Evolutionary conservation across 495 filamentous ascomycete genomes (phyloP).

Genomic region (Tuber brumale): DNA sequence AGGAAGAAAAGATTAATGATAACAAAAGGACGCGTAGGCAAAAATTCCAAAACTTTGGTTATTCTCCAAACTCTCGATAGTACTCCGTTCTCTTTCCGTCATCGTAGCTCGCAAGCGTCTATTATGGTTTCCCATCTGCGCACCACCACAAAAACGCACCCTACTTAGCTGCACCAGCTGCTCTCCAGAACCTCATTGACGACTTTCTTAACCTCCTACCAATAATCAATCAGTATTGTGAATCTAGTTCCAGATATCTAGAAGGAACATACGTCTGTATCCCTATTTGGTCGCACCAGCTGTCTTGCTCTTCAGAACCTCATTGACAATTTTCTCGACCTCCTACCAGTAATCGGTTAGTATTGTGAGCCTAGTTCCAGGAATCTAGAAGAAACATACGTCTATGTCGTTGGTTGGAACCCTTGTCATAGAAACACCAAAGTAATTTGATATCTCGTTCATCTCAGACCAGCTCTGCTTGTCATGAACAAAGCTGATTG

Average conservation of each 20-base stretch:
- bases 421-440: slow-evolving; percentile 53
- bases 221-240: slow-evolving; percentile 12
- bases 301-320: slow-evolving; percentile 32
- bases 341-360: slow-evolving; percentile 24
- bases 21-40: neutral
- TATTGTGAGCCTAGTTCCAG: neutral
- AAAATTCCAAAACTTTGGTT: neutral
- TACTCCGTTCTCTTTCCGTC: neutral
- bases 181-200: slow-evolving; percentile 32
- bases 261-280: slow-evolving; percentile 34
- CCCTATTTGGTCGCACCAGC: slow-evolving; percentile 24
- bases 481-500: slow-evolving; percentile 84
- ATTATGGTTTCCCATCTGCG: neutral
- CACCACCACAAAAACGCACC: neutral
- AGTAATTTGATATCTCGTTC: slow-evolving; percentile 67
- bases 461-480: slow-evolving; percentile 67
- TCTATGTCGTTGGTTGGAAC: slow-evolving; percentile 50
- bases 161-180: slow-evolving; percentile 23
- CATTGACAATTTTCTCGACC: slow-evolving; percentile 35
- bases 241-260: neutral
- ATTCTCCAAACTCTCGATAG: neutral
- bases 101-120: neutral
- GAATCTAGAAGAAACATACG: slow-evolving; percentile 16
- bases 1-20: neutral
- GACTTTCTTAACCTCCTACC: slow-evolving; percentile 34